Evolutionary conservation across 139 green algal species (phyloP).

Genomic region (Chlorella sp.): DNA sequence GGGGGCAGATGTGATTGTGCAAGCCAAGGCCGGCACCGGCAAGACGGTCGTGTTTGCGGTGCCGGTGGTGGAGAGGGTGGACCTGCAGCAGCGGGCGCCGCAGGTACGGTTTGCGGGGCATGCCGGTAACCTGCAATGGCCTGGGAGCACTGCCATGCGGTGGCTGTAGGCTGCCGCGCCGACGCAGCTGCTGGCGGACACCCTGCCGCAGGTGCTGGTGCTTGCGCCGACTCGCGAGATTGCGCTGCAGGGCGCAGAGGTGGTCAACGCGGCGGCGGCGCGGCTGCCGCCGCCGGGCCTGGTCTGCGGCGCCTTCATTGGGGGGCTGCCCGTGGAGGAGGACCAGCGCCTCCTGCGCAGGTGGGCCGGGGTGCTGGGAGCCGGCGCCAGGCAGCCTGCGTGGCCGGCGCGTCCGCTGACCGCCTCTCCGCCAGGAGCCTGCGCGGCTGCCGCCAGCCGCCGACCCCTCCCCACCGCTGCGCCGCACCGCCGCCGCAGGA

Average conservation of each 20-base stretch:
- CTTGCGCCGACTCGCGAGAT: constrained; percentile 84
- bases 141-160: too few relatives aligned
- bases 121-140: too few relatives aligned
- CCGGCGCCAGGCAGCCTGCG: background rate
- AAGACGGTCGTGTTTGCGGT: constrained; percentile 82
- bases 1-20: constrained; percentile 80
- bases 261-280: constrained; percentile 43
- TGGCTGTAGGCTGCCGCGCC: too few relatives aligned
- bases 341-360: constrained; percentile 65
- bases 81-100: constrained; percentile 26
- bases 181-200: too few relatives aligned
- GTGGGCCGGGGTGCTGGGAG: constrained; percentile 14
- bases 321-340: constrained; percentile 60
- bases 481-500: constrained; percentile 25
- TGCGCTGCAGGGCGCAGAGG: constrained; percentile 71
- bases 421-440: background rate
- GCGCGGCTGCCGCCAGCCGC: background rate
- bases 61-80: constrained; percentile 54
- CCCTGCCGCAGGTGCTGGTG: constrained; percentile 68
- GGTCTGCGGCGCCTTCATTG: constrained; percentile 59
- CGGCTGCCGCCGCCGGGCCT: constrained; percentile 30
- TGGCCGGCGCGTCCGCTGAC: background rate
- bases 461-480: background rate
- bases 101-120: too few relatives aligned
- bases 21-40: constrained; percentile 86